phyloP scores from a whole-genome alignment of 208 protist genomes.

The Porcisia hertigi region DNA sequence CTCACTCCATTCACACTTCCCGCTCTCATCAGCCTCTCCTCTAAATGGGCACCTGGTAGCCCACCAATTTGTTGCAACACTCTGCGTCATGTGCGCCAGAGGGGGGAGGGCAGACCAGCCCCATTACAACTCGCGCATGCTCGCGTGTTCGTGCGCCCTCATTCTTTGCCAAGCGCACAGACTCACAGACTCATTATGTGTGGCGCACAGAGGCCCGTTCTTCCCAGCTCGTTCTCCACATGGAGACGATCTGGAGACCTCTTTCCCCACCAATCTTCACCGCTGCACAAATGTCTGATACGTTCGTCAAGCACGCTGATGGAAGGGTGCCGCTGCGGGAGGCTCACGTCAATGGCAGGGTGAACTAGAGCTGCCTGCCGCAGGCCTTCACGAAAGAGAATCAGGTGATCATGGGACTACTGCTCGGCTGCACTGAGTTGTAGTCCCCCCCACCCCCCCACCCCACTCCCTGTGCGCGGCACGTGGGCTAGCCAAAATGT shows the following conservation, averaged over 20 bases:
- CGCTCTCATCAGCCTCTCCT: not conserved
- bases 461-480: conserved; percentile 28
- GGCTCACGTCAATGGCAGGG: conserved; percentile 57
- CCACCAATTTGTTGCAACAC: not conserved
- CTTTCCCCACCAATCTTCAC: not conserved
- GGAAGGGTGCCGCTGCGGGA: conserved; percentile 35
- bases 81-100: not conserved
- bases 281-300: not conserved
- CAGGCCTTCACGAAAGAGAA: conserved; percentile 79
- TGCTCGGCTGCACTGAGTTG: conserved; percentile 55
- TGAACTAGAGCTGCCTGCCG: conserved; percentile 60
- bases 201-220: not conserved
- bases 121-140: not conserved
- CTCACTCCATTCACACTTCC: not conserved
- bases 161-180: not conserved
- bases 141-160: not conserved
- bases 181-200: too few species aligned
- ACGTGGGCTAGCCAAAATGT: conserved; percentile 37
- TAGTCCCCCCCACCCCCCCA: not conserved
- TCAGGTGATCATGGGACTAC: conserved; percentile 85
- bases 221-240: not conserved
- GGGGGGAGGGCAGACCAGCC: not conserved
- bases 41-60: not conserved
- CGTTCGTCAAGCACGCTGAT: not conserved
- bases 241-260: not conserved